A percentile compares a stretch with the other conserved stretches of the same genome.
phyloP scores from a whole-genome alignment of 192 early-diverging fungal genomes.

The Coemansia sp. region DNA sequence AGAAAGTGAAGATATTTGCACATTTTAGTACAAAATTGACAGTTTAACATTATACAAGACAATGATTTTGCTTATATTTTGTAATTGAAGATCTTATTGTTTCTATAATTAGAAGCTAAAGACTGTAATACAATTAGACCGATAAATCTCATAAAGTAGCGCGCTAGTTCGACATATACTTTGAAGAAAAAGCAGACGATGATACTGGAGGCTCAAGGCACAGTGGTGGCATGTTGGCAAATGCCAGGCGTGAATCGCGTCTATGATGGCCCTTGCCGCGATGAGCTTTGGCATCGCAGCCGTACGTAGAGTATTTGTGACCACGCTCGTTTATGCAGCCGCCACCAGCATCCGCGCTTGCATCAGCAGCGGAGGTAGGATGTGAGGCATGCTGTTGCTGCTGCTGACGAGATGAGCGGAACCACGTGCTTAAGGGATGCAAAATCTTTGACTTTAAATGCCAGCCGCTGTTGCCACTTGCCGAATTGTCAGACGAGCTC shows the following conservation, averaged over 20 bases:
- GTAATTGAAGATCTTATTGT: too few relatives aligned
- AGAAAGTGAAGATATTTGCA: too few relatives aligned
- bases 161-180: slow-evolving; percentile 1
- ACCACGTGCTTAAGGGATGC: slow-evolving; percentile 48
- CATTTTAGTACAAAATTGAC: too few relatives aligned
- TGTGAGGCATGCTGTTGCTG: slow-evolving; percentile 3
- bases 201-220: slow-evolving; percentile 13
- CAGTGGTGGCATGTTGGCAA: slow-evolving; percentile 8
- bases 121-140: too few relatives aligned
- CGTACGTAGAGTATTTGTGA: slow-evolving; percentile 2
- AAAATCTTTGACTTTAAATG: slow-evolving; percentile 45
- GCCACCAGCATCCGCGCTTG: too few relatives aligned
- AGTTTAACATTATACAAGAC: too few relatives aligned
- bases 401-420: slow-evolving; percentile 41
- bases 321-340: not conserved
- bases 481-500: not conserved
- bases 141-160: too few relatives aligned
- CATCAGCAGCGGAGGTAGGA: too few relatives aligned
- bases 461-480: slow-evolving; percentile 23
- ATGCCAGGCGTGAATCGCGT: not conserved
- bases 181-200: not conserved
- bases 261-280: not conserved
- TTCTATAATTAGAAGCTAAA: too few relatives aligned
- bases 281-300: not conserved
- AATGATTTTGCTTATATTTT: too few relatives aligned